phyloP scores from a whole-genome alignment of 352 stramenopile species.

The Phytophthora ohioensis region DNA sequence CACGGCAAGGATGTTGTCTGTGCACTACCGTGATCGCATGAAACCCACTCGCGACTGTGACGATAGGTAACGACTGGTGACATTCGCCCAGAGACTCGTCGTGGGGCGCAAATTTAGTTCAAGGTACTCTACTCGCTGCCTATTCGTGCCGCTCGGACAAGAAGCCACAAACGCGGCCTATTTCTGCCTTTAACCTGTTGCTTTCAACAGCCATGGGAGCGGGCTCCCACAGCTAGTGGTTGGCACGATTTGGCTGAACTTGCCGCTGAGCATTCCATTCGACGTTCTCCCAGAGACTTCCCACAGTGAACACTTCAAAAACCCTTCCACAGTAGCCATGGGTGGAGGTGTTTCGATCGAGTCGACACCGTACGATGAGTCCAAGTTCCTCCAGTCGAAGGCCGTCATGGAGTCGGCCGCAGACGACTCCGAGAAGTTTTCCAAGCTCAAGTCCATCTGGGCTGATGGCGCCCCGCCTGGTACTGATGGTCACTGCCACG shows the following conservation, averaged over 20 bases:
- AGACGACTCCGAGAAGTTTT: slow-evolving; percentile 76
- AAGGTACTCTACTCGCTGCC: background rate
- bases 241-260: background rate
- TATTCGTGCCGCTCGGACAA: background rate
- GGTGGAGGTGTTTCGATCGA: slow-evolving; percentile 64
- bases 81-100: background rate
- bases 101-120: background rate
- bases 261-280: slow-evolving; percentile 23
- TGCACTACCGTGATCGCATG: too few species aligned
- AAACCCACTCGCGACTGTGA: too few species aligned
- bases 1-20: background rate
- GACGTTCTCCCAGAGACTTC: slow-evolving; percentile 30
- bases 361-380: slow-evolving; percentile 61
- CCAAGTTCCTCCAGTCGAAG: slow-evolving; percentile 79
- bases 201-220: slow-evolving; percentile 20
- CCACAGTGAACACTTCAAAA: slow-evolving; percentile 14
- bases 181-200: slow-evolving; percentile 14
- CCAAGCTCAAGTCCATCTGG: slow-evolving; percentile 78
- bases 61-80: background rate
- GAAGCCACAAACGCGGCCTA: slow-evolving; percentile 7
- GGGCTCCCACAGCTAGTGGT: background rate
- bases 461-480: slow-evolving; percentile 30
- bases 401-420: slow-evolving; percentile 64
- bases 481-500: slow-evolving; percentile 39
- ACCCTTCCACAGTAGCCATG: slow-evolving; percentile 35